Conservation (phyloP, 139 green algal genomes). For the Coelastrella sp. region DNA sequence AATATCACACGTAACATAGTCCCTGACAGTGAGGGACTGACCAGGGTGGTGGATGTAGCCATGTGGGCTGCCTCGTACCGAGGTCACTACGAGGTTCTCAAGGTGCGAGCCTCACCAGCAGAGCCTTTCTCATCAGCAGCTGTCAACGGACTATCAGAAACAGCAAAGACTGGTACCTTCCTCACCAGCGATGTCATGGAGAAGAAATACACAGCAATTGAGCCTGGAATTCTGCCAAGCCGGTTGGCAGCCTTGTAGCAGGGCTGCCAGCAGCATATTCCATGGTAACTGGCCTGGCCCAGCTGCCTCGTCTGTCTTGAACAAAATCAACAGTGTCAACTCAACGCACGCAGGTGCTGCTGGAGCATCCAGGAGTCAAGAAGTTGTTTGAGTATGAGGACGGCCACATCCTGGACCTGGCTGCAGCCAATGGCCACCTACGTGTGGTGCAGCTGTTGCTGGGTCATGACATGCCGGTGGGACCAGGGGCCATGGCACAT, state of each 20-base stretch:
- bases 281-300: too few species aligned
- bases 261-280: too few species aligned
- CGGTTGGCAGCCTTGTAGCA: background rate
- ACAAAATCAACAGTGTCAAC: background rate
- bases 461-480: background rate
- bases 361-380: background rate
- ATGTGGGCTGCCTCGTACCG: constrained; percentile 17
- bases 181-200: too few species aligned
- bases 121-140: background rate
- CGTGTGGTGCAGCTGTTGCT: constrained; percentile 25
- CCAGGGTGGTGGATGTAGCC: constrained; percentile 24
- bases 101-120: constrained; percentile 4
- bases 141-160: background rate
- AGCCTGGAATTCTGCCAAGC: background rate
- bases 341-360: background rate
- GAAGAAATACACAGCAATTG: too few species aligned
- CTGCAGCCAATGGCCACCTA: background rate
- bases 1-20: constrained; percentile 43
- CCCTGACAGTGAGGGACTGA: constrained; percentile 22
- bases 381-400: constrained; percentile 33
- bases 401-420: constrained; percentile 37
- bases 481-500: constrained; percentile 17
- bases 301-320: too few species aligned
- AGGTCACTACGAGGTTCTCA: constrained; percentile 32
- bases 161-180: too few species aligned